Conservation (phyloP, 345 rosid species). For the Hibiscus trionum region DNA sequence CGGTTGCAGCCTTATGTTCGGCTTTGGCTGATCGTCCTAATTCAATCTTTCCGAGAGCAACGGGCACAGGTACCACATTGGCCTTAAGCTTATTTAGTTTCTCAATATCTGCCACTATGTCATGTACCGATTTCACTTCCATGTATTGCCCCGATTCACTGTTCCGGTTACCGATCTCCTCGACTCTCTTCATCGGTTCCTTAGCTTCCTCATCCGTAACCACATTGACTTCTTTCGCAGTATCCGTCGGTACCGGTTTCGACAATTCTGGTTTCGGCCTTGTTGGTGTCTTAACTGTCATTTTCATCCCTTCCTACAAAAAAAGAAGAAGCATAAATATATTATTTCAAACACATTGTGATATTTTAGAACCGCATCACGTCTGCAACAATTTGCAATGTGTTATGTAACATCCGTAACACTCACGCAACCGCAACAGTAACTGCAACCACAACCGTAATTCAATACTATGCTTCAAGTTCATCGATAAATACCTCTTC, state of each 20-base stretch:
- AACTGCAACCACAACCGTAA: too few relatives aligned
- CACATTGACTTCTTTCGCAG: background rate
- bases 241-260: background rate
- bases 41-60: background rate
- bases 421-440: too few relatives aligned
- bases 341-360: too few relatives aligned
- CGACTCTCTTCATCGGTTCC: background rate
- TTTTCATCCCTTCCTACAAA: background rate
- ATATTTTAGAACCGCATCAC: too few relatives aligned
- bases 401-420: too few relatives aligned
- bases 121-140: background rate
- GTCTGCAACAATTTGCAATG: too few relatives aligned
- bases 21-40: background rate
- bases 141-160: background rate
- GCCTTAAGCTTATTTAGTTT: background rate
- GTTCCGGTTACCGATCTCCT: background rate
- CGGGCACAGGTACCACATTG: background rate
- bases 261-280: background rate
- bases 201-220: too few relatives aligned
- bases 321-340: background rate
- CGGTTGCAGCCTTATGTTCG: background rate
- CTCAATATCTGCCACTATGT: background rate
- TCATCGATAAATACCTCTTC: conserved; percentile 17
- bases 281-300: background rate
- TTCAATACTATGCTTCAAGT: background rate